Percentiles rank a stretch among this genome's conserved stretches.
Conservation (phyloP, 2,329 filamentous ascomycete genomes). For the Capronia americana region DNA sequence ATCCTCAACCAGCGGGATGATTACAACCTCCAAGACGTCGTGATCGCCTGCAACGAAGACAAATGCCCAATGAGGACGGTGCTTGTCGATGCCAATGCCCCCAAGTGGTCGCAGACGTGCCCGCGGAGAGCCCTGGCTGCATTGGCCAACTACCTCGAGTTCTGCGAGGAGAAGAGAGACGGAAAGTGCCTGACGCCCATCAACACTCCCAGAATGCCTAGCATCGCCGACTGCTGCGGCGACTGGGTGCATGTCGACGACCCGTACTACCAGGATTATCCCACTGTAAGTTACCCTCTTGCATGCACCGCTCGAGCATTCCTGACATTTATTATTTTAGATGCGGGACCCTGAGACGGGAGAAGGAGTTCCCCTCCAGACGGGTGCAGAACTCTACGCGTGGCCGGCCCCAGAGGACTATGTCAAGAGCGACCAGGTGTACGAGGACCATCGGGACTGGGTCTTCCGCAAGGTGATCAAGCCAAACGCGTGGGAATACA, state of each 20-base stretch:
- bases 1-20: not conserved
- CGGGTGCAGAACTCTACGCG: not conserved
- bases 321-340: not conserved
- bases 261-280: slow-evolving; percentile 2
- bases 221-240: slow-evolving; percentile 8
- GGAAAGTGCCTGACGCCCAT: not conserved
- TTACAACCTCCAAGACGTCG: not conserved
- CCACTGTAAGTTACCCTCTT: not conserved
- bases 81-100: not conserved
- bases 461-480: slow-evolving; percentile 9
- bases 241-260: slow-evolving; percentile 9
- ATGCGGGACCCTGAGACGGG: not conserved
- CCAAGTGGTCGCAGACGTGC: not conserved
- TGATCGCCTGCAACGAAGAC: not conserved
- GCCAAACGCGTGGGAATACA: slow-evolving; percentile 12
- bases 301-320: not conserved
- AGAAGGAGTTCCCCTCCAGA: not conserved
- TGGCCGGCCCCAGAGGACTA: not conserved
- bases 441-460: not conserved
- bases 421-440: not conserved
- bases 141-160: not conserved
- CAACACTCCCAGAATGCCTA: not conserved
- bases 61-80: not conserved
- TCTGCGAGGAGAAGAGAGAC: not conserved
- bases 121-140: not conserved